Evolutionary conservation across 2,329 filamentous ascomycete species (phyloP).

Genomic region (Annulohypoxylon truncatum): DNA sequence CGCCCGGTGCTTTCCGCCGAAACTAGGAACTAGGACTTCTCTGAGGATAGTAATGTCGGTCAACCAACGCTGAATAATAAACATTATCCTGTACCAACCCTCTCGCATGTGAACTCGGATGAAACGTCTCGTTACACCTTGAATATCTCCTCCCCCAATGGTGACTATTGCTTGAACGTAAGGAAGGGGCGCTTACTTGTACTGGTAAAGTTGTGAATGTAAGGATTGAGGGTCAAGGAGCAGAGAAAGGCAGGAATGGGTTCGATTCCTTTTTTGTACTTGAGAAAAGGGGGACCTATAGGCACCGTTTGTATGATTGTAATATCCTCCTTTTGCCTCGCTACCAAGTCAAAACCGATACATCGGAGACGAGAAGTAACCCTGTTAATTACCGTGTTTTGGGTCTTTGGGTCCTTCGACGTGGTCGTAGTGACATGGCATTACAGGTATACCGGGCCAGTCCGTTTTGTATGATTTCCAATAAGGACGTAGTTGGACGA

Average conservation of each 20-base stretch:
- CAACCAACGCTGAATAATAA: not conserved
- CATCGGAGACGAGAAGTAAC: not conserved
- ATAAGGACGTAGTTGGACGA: slow-evolving; percentile 8
- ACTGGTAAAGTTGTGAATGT: slow-evolving; percentile 21
- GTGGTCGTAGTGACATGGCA: not conserved
- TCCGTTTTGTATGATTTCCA: not conserved
- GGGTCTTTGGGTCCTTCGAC: not conserved
- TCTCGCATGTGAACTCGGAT: not conserved
- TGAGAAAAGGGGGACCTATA: slow-evolving; percentile 10
- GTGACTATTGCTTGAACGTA: slow-evolving; percentile 6
- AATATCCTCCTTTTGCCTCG: slow-evolving; percentile 38
- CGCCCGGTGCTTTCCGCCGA: slow-evolving; percentile 59
- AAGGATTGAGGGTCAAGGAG: not conserved
- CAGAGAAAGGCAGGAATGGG: slow-evolving; percentile 11
- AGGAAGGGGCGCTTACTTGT: slow-evolving; percentile 9
- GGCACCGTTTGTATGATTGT: slow-evolving; percentile 41
- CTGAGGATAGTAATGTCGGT: not conserved
- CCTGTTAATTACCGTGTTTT: not conserved
- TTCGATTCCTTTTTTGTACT: slow-evolving; percentile 12
- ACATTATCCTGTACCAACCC: not conserved
- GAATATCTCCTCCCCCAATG: not conserved
- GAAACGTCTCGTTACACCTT: not conserved
- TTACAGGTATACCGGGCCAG: not conserved
- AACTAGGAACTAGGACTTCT: slow-evolving; percentile 46
- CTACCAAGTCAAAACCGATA: not conserved